phyloP scores from a whole-genome alignment of 768 basidiomycete genomes.

The Leucocoprinus leucothites region DNA sequence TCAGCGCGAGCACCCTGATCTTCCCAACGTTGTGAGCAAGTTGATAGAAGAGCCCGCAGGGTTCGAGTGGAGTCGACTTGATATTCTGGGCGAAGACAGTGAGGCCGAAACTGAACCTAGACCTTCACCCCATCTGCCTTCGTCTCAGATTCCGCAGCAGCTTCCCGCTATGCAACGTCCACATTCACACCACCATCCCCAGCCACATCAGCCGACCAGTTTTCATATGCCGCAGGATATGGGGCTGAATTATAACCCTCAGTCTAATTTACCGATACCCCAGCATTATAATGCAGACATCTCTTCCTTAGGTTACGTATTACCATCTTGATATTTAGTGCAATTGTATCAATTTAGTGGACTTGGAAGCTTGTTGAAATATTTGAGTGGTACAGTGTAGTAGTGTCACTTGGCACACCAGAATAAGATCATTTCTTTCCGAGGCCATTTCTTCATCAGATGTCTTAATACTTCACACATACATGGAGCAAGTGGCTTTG shows the following conservation, averaged over 20 bases:
- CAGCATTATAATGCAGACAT: slow-evolving; percentile 20
- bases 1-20: slow-evolving; percentile 42
- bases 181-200: slow-evolving; percentile 9
- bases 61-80: slow-evolving; percentile 48
- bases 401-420: too few species aligned
- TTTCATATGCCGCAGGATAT: slow-evolving; percentile 8
- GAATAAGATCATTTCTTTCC: too few species aligned
- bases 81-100: slow-evolving; percentile 55
- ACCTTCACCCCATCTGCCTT: slow-evolving; percentile 12
- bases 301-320: slow-evolving; percentile 34
- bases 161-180: slow-evolving; percentile 6
- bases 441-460: too few species aligned
- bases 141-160: not conserved
- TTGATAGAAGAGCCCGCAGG: slow-evolving; percentile 43
- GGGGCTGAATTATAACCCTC: slow-evolving; percentile 15
- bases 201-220: slow-evolving; percentile 1
- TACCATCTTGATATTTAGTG: slow-evolving; percentile 19
- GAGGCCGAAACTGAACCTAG: slow-evolving; percentile 35
- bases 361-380: not conserved
- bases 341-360: slow-evolving; percentile 1
- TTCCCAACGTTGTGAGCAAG: slow-evolving; percentile 38
- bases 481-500: too few species aligned
- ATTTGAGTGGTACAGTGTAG: too few species aligned
- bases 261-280: slow-evolving; percentile 18
- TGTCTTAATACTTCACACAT: too few species aligned